Percentiles rank a stretch among this genome's conserved stretches.
Conservation (phyloP, 2,329 filamentous ascomycete genomes). For the Fusarium pseudocircinatum region DNA sequence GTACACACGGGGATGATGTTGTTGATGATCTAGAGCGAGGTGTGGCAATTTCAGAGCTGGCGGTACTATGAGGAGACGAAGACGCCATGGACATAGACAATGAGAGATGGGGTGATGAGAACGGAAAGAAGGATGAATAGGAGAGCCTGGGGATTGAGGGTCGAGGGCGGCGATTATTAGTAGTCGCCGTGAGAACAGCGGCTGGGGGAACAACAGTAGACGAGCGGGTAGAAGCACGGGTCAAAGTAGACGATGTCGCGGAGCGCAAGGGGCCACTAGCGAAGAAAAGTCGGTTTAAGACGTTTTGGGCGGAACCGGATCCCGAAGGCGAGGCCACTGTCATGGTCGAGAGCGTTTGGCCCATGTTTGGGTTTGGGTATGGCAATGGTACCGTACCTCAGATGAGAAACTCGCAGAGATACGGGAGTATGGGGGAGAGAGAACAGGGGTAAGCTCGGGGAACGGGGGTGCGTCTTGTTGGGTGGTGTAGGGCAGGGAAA, state of each 20-base stretch:
- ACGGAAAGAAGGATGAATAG: constrained; percentile 34
- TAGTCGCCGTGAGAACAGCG: constrained; percentile 37
- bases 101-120: constrained; percentile 40
- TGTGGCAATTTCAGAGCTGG: constrained; percentile 62
- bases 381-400: constrained; percentile 10
- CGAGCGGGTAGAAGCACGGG: constrained; percentile 25
- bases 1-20: constrained; percentile 56
- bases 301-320: constrained; percentile 43
- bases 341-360: constrained; percentile 43
- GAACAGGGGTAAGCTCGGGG: constrained; percentile 29
- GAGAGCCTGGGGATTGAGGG: constrained; percentile 39
- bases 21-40: constrained; percentile 60
- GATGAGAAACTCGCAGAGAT: constrained; percentile 34
- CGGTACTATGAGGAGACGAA: constrained; percentile 55
- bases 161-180: constrained; percentile 45
- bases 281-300: constrained; percentile 50
- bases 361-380: constrained; percentile 33
- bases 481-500: constrained; percentile 24
- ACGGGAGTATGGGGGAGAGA: constrained; percentile 34
- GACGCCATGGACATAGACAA: constrained; percentile 45
- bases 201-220: constrained; percentile 27
- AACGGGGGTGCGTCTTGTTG: constrained; percentile 24
- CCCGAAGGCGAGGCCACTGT: constrained; percentile 41
- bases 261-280: constrained; percentile 44
- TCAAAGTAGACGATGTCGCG: constrained; percentile 41